Percentiles rank a stretch among this genome's conserved stretches.
phyloP scores from a whole-genome alignment of 2,329 filamentous ascomycete species.

The Elsinoe perseae region DNA sequence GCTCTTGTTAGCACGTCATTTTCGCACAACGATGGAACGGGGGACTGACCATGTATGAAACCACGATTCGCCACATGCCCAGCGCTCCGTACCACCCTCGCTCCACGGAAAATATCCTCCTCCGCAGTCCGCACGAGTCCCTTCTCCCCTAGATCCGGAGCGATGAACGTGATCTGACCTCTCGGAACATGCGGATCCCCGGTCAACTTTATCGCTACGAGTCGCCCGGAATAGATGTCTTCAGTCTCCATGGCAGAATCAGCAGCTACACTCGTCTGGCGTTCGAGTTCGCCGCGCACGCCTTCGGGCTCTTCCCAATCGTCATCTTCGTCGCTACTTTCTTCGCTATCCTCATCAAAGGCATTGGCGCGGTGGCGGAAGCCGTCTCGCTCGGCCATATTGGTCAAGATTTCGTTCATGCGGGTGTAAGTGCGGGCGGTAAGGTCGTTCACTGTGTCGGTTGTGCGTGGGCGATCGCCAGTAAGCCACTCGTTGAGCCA shows the following conservation, averaged over 20 bases:
- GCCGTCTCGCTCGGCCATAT: conserved; percentile 11
- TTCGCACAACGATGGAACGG: background rate
- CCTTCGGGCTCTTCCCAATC: conserved; percentile 33
- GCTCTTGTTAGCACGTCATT: conserved; percentile 14
- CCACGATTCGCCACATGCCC: conserved; percentile 71
- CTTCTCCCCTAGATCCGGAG: conserved; percentile 62
- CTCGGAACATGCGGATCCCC: conserved; percentile 85
- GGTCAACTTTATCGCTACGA: conserved; percentile 85
- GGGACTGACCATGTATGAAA: conserved; percentile 60
- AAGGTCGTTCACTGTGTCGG: conserved; percentile 17
- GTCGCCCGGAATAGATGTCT: conserved; percentile 52
- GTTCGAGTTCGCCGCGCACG: conserved; percentile 6
- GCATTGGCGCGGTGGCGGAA: conserved; percentile 12
- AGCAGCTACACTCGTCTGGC: conserved; percentile 1
- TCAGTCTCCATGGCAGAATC: background rate
- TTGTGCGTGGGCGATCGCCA: conserved; percentile 19
- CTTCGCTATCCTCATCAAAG: conserved; percentile 16
- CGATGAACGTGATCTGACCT: conserved; percentile 75
- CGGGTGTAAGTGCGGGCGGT: conserved; percentile 9
- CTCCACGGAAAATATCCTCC: conserved; percentile 64
- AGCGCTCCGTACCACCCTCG: conserved; percentile 61
- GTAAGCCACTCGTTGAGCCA: conserved; percentile 28
- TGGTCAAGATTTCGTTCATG: conserved; percentile 14
- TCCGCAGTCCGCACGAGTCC: conserved; percentile 58
- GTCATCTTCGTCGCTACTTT: conserved; percentile 25